phyloP scores from a whole-genome alignment of 108 stramenopile species.

The Pseudonitzschia pungens region DNA sequence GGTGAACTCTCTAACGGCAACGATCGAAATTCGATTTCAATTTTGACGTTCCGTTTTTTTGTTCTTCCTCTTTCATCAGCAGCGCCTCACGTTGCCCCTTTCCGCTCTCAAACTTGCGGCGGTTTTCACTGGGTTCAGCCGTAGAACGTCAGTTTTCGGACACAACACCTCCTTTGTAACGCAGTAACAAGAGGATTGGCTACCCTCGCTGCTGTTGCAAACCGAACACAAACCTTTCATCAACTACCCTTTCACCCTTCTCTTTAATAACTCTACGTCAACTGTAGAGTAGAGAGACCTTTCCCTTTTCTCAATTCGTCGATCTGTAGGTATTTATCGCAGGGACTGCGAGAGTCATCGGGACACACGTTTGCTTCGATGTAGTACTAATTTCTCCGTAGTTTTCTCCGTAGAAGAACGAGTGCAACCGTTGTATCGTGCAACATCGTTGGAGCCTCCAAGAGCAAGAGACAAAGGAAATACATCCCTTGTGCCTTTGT shows the following conservation, averaged over 20 bases:
- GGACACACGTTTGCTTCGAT: background rate
- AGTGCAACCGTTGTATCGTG: background rate
- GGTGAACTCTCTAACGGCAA: too few relatives aligned
- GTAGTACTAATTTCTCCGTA: constrained; percentile 1
- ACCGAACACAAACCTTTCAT: background rate
- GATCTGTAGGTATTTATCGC: constrained; percentile 3
- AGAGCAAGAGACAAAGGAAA: background rate
- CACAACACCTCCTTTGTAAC: constrained; percentile 9
- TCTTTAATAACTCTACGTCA: background rate
- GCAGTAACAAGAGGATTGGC: constrained; percentile 13
- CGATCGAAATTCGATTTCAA: background rate
- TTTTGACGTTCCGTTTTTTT: background rate
- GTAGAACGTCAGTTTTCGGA: background rate
- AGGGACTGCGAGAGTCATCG: background rate
- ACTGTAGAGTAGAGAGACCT: constrained; percentile 2
- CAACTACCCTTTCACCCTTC: background rate
- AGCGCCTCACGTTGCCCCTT: background rate
- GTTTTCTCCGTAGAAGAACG: constrained; percentile 2
- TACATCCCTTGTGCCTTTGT: background rate
- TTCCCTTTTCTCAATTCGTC: background rate
- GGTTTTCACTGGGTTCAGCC: too few relatives aligned
- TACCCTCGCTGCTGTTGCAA: constrained; percentile 16
- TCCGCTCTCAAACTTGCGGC: background rate
- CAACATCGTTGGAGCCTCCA: background rate
- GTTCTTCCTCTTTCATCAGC: background rate